Base-by-base conservation (phyloP, 352 stramenopile species). In the Aphanomyces invadans region DNA sequence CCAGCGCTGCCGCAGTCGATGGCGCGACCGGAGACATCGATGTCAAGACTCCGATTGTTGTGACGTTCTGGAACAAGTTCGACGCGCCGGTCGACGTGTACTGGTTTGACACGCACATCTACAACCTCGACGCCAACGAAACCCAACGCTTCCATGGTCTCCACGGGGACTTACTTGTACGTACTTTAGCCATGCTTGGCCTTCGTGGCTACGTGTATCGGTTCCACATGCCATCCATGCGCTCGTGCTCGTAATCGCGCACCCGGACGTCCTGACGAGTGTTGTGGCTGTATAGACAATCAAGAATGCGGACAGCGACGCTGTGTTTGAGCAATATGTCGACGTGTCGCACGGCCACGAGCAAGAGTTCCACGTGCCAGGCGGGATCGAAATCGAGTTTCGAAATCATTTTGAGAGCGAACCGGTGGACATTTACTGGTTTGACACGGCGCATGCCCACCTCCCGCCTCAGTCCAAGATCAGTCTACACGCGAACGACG, bases 51-150 rank as follows among this genome's bases (percentile, higher is more conserved):
- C 46, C 26, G 15, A 42, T 42, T 42, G 36, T 42, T 7, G 7
- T 54, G 46, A 54, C 46, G 1, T 54, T 54, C 1, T 31, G n/a
- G n/a, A 54, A 54, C 46, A 54, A 54, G n/a, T 54, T 3, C 26
- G 46, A 54, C 10, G n/a, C 21, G n/a, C 46, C 46, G 10, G 46
- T 54, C 10, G 46, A 54, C 26, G 46, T 54, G 7, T 54, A 54
- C 46, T 54, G 46, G 46, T 54, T 54, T 21, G n/a, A 54, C n/a
- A 54, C 11, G 26, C n/a, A 54, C 10, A 2, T 54, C 10, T 54
- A 54, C 26, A 25, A 25, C 10, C 46, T 54, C 46, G 46, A 54
- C n/a, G 26, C n/a, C 7, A 29, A 29, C 46, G 46, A 54, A 54
- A 54, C 46, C n/a, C 46, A 54, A 29, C 10, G 10, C 0, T 54